Evolutionary conservation across 192 early-diverging fungal genomes (phyloP).

Genomic region (Physocladia obscura): DNA sequence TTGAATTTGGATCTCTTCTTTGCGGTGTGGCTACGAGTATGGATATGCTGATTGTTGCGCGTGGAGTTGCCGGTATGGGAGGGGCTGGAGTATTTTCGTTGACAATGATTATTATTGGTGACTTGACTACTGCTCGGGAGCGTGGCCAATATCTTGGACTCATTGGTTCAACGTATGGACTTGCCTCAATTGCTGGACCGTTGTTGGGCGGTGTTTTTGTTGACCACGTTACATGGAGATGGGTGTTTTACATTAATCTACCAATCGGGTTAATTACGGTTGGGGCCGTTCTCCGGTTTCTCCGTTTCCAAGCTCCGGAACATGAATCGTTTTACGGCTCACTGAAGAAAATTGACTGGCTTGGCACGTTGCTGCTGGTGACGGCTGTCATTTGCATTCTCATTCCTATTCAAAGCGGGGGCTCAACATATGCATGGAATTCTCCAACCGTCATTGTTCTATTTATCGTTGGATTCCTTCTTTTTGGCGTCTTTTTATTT

Average conservation of each 20-base stretch:
- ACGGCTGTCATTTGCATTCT: slow-evolving; percentile 14
- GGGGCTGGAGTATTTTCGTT: slow-evolving; percentile 79
- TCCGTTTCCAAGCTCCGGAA: slow-evolving; percentile 36
- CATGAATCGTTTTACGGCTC: neutral
- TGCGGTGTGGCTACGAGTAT: slow-evolving; percentile 65
- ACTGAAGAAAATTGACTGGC: slow-evolving; percentile 46
- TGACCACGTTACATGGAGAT: slow-evolving; percentile 49
- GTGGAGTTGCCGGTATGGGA: slow-evolving; percentile 75
- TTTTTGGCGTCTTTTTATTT: slow-evolving; percentile 36
- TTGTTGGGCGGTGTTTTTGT: slow-evolving; percentile 82
- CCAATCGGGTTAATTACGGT: slow-evolving; percentile 70
- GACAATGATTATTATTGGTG: slow-evolving; percentile 81
- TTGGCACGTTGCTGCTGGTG: slow-evolving; percentile 20
- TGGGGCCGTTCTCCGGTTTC: slow-evolving; percentile 50
- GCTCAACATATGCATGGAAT: slow-evolving; percentile 59
- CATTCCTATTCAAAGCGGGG: slow-evolving; percentile 61
- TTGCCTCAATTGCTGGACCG: slow-evolving; percentile 76
- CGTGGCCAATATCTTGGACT: slow-evolving; percentile 77
- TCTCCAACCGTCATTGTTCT: slow-evolving; percentile 58
- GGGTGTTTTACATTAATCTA: slow-evolving; percentile 56
- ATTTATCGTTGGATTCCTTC: slow-evolving; percentile 62
- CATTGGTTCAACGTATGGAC: slow-evolving; percentile 71
- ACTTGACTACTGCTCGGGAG: slow-evolving; percentile 68
- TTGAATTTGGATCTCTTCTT: slow-evolving; percentile 72
- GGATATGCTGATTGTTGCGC: slow-evolving; percentile 64